These are phyloP conservation scores for Phytopythium kandeliae DNA, from an alignment of 352 stramenopile species.

Conservation along the genomic window DNA sequence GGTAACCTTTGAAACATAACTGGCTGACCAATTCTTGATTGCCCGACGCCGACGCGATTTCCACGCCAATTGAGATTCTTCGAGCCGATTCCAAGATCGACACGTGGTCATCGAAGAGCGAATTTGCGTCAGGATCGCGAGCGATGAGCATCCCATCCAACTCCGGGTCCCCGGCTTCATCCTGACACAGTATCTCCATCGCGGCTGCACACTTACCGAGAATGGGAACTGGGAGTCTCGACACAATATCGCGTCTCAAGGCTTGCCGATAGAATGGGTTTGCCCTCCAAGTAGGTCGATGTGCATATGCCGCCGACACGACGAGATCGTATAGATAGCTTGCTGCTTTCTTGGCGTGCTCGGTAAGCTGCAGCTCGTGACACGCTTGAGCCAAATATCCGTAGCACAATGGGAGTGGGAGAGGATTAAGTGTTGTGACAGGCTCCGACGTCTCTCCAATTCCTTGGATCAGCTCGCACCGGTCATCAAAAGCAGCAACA, in stretches of 20 bases:
- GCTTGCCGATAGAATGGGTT: constrained; percentile 66
- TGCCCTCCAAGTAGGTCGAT: constrained; percentile 34
- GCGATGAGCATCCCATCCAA: constrained; percentile 32
- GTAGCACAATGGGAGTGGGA: constrained; percentile 60
- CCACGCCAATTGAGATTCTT: constrained; percentile 50
- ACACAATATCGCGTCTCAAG: constrained; percentile 33
- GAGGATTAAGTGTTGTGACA: constrained; percentile 59
- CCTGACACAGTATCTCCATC: constrained; percentile 47
- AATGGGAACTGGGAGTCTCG: constrained; percentile 41
- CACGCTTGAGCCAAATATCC: constrained; percentile 63
- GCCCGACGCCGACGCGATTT: constrained; percentile 45
- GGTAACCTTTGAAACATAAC: constrained; percentile 67
- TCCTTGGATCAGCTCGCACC: constrained; percentile 51
- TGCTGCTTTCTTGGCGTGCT: constrained; percentile 30
- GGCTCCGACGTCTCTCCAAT: constrained; percentile 61
- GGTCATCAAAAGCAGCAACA: constrained; percentile 63
- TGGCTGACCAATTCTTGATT: constrained; percentile 43
- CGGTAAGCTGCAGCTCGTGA: constrained; percentile 20
- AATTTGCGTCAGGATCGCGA: constrained; percentile 19
- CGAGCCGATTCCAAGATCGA: constrained; percentile 36
- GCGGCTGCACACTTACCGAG: constrained; percentile 44
- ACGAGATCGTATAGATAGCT: constrained; percentile 40
- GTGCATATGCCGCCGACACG: constrained; percentile 23
- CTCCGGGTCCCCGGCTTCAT: constrained; percentile 37
- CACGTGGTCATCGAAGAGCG: constrained; percentile 28